Base-by-base conservation (phyloP, 2,329 filamentous ascomycete genomes). In the Curvularia sp. region DNA sequence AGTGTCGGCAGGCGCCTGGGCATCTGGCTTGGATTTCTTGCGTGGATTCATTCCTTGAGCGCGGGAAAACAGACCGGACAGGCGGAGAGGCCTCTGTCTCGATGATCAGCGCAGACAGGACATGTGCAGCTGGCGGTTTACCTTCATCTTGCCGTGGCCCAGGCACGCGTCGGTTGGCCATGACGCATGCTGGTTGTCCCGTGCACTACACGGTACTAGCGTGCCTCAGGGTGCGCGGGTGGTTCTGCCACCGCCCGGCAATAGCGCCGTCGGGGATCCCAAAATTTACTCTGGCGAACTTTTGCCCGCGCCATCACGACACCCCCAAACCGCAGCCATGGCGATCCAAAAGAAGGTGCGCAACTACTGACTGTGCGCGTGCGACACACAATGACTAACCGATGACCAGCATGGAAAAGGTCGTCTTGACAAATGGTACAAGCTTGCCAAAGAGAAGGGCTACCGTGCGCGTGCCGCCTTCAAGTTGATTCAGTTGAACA, bases 351-450 rank as follows among this genome's bases (percentile, higher is more conserved):
- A 98, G 86, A 98, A 98, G 81, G 85, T 69, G 48, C 59, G 61
- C 52, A 55, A 33, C 39, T n/a, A 49, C 33, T 12, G 3, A n/a
- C 13, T 2, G 10, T 4, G 30, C 30, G 15, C 12, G 4, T 7
- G 8, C 10, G 20, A 33, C 28, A n/a, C 13, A 1, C 12, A 44
- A 8, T 6, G 4, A 12, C 75, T 74, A 71, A 81, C 56, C 65
- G 12, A 35, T 46, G 20, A 5, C 2, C 58, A 86, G 86, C 91
- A 97, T 82, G 94, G 93, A 81, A 98, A 98, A 83, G 94, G 94
- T 79, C 93, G 94, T 86, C 85, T 97, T 73, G 95, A 99, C 81
- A 97, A 98, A 81, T 98, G 93, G 92, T 99, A 98, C 81, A 94
- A 93, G 77, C 88, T 98, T 72, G 95, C 95, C 62, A 99, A 99